Percentiles rank a stretch among this genome's conserved stretches.
Evolutionary conservation across 345 rosid species (phyloP).

Genomic region (Eucalyptus sideroxylon): DNA sequence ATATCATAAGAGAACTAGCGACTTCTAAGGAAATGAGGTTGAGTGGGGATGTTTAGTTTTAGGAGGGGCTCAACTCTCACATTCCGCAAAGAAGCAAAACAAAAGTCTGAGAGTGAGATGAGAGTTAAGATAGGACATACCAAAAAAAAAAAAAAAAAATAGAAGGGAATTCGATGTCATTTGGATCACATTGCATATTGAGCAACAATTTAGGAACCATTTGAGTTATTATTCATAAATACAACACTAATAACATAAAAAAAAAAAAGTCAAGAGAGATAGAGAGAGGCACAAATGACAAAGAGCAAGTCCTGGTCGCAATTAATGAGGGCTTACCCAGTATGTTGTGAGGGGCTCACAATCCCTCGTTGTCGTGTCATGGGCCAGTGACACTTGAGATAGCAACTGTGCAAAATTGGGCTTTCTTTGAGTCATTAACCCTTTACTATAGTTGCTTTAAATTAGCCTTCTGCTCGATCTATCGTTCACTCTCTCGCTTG

Average conservation of each 20-base stretch:
- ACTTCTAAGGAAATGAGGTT: no score
- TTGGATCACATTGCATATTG: no score
- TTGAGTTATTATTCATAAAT: not conserved
- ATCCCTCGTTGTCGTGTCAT: not conserved
- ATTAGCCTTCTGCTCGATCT: not conserved
- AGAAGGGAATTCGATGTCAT: no score
- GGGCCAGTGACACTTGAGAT: not conserved
- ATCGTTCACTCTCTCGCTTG: not conserved
- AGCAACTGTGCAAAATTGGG: not conserved
- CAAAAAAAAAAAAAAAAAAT: no score
- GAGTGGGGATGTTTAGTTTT: no score
- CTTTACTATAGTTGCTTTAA: not conserved
- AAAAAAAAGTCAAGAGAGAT: not conserved
- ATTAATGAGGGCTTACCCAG: not conserved
- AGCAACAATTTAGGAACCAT: no score
- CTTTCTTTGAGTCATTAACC: not conserved
- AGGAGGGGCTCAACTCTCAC: no score
- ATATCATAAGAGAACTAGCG: slow-evolving; percentile 9
- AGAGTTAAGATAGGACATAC: no score
- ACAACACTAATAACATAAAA: not conserved
- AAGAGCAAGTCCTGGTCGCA: not conserved
- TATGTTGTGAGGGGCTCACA: not conserved
- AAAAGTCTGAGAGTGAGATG: no score
- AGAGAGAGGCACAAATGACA: not conserved
- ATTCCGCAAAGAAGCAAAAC: no score